Percentiles rank a stretch among this genome's conserved stretches.
These are phyloP conservation scores for Apophysomyces ossiformis DNA, from an alignment of 371 early-diverging fungal species.

Conservation along the genomic window DNA sequence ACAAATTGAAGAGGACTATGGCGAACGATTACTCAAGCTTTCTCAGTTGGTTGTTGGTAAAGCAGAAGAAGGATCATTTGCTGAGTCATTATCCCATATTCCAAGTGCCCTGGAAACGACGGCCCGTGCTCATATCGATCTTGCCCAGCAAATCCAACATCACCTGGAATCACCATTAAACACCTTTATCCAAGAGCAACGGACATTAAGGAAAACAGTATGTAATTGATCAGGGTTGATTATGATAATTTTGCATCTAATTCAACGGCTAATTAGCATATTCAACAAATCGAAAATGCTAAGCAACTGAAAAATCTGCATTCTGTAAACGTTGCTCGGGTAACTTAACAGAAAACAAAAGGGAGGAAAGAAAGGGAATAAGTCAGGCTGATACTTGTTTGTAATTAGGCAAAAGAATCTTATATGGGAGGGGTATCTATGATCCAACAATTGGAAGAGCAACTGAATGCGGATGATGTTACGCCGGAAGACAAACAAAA, in stretches of 20 bases:
- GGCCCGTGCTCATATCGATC: conserved; percentile 51
- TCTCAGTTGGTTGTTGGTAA: conserved; percentile 38
- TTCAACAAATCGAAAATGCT: conserved; percentile 48
- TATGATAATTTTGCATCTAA: too few species aligned
- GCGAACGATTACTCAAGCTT: conserved; percentile 37
- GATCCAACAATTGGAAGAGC: conserved; percentile 20
- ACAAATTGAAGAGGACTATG: conserved; percentile 46
- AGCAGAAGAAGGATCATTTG: conserved; percentile 45
- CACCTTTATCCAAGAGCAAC: conserved; percentile 46
- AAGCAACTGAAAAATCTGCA: conserved; percentile 46
- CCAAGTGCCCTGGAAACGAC: conserved; percentile 50
- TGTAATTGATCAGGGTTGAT: background rate
- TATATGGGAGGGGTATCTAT: conserved; percentile 25
- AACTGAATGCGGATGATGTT: background rate
- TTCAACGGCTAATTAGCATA: conserved; percentile 25
- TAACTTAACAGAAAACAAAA: conserved; percentile 15
- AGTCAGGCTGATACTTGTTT: too few species aligned
- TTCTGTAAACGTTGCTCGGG: conserved; percentile 44
- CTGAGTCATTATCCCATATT: conserved; percentile 44
- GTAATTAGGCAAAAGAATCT: conserved; percentile 30
- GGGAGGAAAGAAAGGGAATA: too few species aligned
- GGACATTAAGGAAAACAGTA: conserved; percentile 41
- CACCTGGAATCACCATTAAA: conserved; percentile 45
- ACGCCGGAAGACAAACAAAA: background rate
- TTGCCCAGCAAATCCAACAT: conserved; percentile 47